phyloP scores from a whole-genome alignment of 192 early-diverging fungal genomes.

The Jimgerdemannia lactiflua region DNA sequence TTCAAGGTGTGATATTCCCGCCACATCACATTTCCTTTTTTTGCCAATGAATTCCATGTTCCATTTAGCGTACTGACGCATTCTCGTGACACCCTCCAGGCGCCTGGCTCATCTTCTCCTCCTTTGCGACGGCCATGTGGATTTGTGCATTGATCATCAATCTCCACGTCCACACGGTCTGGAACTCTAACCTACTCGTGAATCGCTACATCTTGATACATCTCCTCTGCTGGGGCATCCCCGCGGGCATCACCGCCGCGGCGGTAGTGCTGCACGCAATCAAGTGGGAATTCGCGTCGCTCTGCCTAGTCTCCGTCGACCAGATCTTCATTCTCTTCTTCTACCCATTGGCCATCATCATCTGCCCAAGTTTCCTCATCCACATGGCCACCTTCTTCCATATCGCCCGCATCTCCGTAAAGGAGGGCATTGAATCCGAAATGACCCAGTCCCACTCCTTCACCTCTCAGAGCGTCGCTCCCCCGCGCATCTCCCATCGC shows the following conservation, averaged over 20 bases:
- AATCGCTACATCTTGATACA: slow-evolving; percentile 40
- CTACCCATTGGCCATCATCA: slow-evolving; percentile 47
- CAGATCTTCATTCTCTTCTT: slow-evolving; percentile 42
- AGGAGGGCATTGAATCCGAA: slow-evolving; percentile 21
- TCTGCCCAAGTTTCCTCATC: slow-evolving; percentile 44
- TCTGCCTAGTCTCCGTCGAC: slow-evolving; percentile 43
- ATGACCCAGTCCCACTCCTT: slow-evolving; percentile 18
- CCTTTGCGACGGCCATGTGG: slow-evolving; percentile 39
- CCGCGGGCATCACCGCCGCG: slow-evolving; percentile 28
- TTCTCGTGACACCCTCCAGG: slow-evolving; percentile 16
- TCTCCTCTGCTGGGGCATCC: slow-evolving; percentile 46
- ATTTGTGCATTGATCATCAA: slow-evolving; percentile 41
- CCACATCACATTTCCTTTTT: background rate
- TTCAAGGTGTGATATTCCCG: slow-evolving; percentile 35
- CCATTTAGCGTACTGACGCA: too few species aligned
- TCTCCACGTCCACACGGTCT: slow-evolving; percentile 49
- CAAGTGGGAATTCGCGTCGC: slow-evolving; percentile 45
- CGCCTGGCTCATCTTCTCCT: slow-evolving; percentile 43
- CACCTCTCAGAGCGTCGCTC: slow-evolving; percentile 6
- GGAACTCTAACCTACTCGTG: slow-evolving; percentile 46
- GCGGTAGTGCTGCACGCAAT: slow-evolving; percentile 36
- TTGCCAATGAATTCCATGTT: background rate
- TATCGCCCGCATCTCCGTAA: slow-evolving; percentile 37
- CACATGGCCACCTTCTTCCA: slow-evolving; percentile 51
- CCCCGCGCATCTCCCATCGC: slow-evolving; percentile 20